Evolutionary conservation across 129 eudicot genomes (phyloP), one percentile per base, ranked within the genome.

Genomic region (Calendula officinalis): DNA sequence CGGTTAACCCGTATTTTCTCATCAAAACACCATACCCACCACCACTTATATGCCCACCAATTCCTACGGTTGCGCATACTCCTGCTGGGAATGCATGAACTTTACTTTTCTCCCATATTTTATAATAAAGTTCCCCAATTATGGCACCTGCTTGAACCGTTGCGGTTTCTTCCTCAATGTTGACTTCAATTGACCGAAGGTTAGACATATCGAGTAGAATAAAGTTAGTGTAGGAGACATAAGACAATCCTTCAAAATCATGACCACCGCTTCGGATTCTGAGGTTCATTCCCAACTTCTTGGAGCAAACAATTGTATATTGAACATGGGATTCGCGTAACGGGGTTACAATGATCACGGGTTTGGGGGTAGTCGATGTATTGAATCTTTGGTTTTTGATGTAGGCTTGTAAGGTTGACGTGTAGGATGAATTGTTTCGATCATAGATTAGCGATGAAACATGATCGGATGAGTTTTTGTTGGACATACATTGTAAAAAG

Each of bases 221-320:
- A 46, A 75, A 80, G 52, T 40, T 62, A 3, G 60, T 42, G 33
- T 60, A 10, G 5, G 85, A 75, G 17, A 80, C 81, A 44, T 80
- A 75, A 9, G 85, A 80, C 3, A 75, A 40, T 27, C 85, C 85
- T 69, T 76, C 82, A 36, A 71, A 80, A 55, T 80, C 85, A 34
- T 75, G 85, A 6, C 85, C 85, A 34, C 80, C 80, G 0, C 76
- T 76, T 53, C 76, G 71, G 47, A 49, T 76, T 55, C 75, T 45
- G 14, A 76, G 62, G 66, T 76, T 70, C n/a, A 76, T 69, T 44
- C 49, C 71, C 14, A 69, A 56, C 46, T 14, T 69, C 34, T 46
- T 76, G 56, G 76, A 37, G 75, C 80, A 76, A 44, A 69, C 6
- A 38, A 76, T 10, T 8, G 75, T 76, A 3, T 61, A 56, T 10